Base-by-base conservation (phyloP, 2,329 filamentous ascomycete species). In the Botrytis fragariae region DNA sequence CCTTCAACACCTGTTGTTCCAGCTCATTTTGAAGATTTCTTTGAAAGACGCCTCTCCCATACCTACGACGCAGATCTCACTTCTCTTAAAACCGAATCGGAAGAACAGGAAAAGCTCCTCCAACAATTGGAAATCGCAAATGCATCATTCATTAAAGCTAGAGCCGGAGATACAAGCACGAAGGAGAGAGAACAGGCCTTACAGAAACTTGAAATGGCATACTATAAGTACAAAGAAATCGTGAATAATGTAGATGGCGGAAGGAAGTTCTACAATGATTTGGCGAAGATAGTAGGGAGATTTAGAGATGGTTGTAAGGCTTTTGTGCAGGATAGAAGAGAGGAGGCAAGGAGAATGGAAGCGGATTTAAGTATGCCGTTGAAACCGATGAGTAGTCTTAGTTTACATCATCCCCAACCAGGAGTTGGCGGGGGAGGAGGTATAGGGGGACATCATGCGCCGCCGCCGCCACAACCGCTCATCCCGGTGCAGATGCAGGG, bases 161-260 rank as follows among this genome's bases (percentile, higher is more conserved):
- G 85, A n/a, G 86, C 86, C 48, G 84, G 85, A 25, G 87, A 87
- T 63, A 86, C 87, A 0, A 89, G 88, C 9, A 88, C 87, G 2
- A 88, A 87, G 74, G 94, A 97, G 80, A 90, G 96, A 22, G 95
- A 98, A 81, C 88, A 92, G 77, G 94, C 94, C 0, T 84, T 99
- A 67, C 96, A 99, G 82, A 90, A 88, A 75, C 85, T 99, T 16
- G 95, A 98, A 82, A 94, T 93, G 76, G 95, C 94, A 0, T 98
- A 97, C 81, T 90, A 94, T 82, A 97, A 95, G 83, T 98, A 98
- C 85, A 97, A 97, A 83, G 95, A 99, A 81, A 93, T 98, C 73
- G 90, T 97, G 73, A 93, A 89, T 76, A 97, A 98, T 80, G 87
- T 98, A 4, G 95, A 98, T 77, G 93, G 92, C 0, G 96, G 94